Base-by-base conservation (phyloP, 2,329 filamentous ascomycete species). In the Purpureocillium takamizusanense region DNA sequence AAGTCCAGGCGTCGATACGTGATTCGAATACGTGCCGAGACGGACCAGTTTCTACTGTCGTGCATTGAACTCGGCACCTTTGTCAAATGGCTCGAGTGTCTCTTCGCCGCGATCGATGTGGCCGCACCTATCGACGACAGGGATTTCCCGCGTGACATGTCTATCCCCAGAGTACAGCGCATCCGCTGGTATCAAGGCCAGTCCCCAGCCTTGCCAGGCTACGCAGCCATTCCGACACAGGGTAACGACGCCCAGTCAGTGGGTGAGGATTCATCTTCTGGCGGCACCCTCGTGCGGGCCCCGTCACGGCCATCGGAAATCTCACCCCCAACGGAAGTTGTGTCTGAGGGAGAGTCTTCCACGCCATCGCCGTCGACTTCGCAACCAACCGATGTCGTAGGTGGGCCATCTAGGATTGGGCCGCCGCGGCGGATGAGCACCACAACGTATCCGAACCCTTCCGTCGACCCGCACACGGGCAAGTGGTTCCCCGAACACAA, bases 81-180 rank as follows among this genome's bases (percentile, higher is more conserved):
- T 54, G 69, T 85, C 43, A 70, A 70, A 36, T 84, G 83, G 79
- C 62, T 86, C 2, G 78, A 86, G 51, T 67, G 68, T 3, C 62
- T 86, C 9, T 83, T 81, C 50, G 79, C 81, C n/a, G 82, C 79
- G 34, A 83, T 88, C 42, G 80, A 86, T 51, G 74, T 88, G 15
- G 76, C 82, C 11, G 67, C 74, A 1, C 76, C 81, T 1, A 70
- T 87, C 30, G 83, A 88, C 47, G 83, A 86, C 46, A 75, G 84
- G 34, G 70, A 76, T 32, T 72, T 79, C 37, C 76, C 77, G 3
- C 64, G 70, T 31, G 77, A 81, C 49, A 74, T 77, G 56, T 78
- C 74, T 28, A 71, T 80, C 36, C 76, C 77, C 9, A 65, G 73
- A n/a, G 61, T 72, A 31, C 70, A 74, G 47, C 61, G 71, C 25